Base-by-base conservation (phyloP, 139 green algal genomes). In the Tetraselmis striata region DNA sequence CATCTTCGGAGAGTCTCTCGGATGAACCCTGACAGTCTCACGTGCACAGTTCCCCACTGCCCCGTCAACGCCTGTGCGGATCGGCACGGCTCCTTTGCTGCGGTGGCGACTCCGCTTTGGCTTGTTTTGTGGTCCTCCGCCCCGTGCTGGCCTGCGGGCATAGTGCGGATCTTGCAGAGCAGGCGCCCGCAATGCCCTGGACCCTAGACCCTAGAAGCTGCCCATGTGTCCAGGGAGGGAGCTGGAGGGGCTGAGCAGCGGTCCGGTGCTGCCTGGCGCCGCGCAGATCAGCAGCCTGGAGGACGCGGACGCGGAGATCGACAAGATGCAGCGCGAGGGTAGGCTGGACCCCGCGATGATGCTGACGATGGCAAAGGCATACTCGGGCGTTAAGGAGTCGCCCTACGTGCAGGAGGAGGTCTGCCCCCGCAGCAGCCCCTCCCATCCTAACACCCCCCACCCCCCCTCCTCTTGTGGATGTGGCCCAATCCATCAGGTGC, bases 331-430 rank as follows among this genome's bases (percentile, higher is more conserved):
- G 18, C 75, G 80, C 1, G 74, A 58, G 0, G 89, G 90, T 29
- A 78, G 82, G 77, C 83, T 97, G 75, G 88, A 95, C 83, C 89
- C 92, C 0, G 93, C 94, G 1, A 84, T 97, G 30, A 82, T 97
- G 79, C 88, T 97, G 23, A 94, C 92, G 26, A 93, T 97, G 82
- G 92, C 93, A 67, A 97, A 96, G 82, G 93, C 93, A 29, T 96
- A 94, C 79, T 82, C 86, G 0, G 86, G 86, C 0, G 84, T 89
- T 25, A 96, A 95, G 75, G 94, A 97, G 30, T 91, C 87, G 18
- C 82, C 89, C 29, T 87, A 84, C 80, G 94, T 93, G 28, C 79
- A 86, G 79, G 94, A 95, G 45, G 92, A 96, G 83, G 86, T 86
- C 31, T 23, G 80, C 31, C 27, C 29, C 31, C 30, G 27, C 75